Evolutionary conservation across 2,329 filamentous ascomycete genomes (phyloP).

Genomic region (Parafenestella ontariensis): DNA sequence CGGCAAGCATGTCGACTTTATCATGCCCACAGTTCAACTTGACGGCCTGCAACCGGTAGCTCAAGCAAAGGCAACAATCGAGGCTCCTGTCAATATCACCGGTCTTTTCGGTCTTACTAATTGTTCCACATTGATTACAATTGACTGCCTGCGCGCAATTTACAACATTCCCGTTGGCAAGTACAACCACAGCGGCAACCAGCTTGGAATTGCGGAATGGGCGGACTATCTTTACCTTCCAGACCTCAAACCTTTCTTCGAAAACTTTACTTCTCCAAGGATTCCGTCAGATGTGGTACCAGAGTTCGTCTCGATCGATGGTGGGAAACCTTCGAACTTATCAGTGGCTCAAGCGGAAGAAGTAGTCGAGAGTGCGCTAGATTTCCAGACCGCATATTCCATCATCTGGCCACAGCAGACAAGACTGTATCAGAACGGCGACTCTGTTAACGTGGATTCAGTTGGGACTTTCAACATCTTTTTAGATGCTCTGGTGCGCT

Average conservation of each 20-base stretch:
- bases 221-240: slow-evolving; percentile 54
- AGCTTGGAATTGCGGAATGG: slow-evolving; percentile 51
- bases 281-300: slow-evolving; percentile 21
- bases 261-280: slow-evolving; percentile 35
- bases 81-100: slow-evolving; percentile 10
- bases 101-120: slow-evolving; percentile 9
- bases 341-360: slow-evolving; percentile 46
- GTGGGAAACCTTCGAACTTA: slow-evolving; percentile 52
- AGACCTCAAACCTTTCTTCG: slow-evolving; percentile 55
- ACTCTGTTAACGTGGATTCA: slow-evolving; percentile 20
- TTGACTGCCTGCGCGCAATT: slow-evolving; percentile 25
- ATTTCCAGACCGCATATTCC: slow-evolving; percentile 25
- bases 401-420: slow-evolving; percentile 27
- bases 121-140: slow-evolving; percentile 19
- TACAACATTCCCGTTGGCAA: slow-evolving; percentile 26
- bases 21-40: slow-evolving; percentile 25
- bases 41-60: slow-evolving; percentile 18
- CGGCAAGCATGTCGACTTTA: slow-evolving; percentile 24
- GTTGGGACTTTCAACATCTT: slow-evolving; percentile 26
- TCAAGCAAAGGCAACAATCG: slow-evolving; percentile 6
- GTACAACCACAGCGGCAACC: slow-evolving; percentile 22
- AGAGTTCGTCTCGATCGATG: slow-evolving; percentile 40
- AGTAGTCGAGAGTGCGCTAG: slow-evolving; percentile 21
- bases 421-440: slow-evolving; percentile 22
- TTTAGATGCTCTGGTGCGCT: slow-evolving; percentile 20